Percentiles rank a stretch among this genome's conserved stretches.
Evolutionary conservation across 768 basidiomycete species (phyloP).

Genomic region (Macrocybe gigantea): DNA sequence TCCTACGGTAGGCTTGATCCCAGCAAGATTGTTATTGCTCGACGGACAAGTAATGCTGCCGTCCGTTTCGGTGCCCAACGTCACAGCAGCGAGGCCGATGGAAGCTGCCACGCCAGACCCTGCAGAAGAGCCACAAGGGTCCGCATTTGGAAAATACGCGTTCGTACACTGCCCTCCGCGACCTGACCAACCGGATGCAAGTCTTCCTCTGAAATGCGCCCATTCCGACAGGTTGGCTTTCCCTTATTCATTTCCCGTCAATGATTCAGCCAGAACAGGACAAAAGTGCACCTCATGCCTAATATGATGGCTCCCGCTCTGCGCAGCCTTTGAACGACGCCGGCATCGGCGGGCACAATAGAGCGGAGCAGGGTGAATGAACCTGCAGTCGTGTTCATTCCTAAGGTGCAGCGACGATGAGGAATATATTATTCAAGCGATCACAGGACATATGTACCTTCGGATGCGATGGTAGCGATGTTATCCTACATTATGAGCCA

Average conservation of each 20-base stretch:
- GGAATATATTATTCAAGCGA: not conserved
- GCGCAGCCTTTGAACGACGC: constrained; percentile 36
- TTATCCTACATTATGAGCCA: constrained; percentile 30
- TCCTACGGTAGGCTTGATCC: constrained; percentile 57
- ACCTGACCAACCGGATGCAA: constrained; percentile 53
- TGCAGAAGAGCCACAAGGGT: constrained; percentile 54
- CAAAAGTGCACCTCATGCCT: constrained; percentile 17
- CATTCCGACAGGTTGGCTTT: constrained; percentile 55
- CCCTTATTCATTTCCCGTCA: constrained; percentile 20
- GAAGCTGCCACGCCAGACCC: constrained; percentile 52
- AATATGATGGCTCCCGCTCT: constrained; percentile 40
- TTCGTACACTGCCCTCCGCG: constrained; percentile 46
- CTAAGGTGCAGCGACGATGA: constrained; percentile 12
- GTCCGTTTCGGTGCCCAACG: constrained; percentile 45
- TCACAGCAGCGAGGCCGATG: constrained; percentile 44
- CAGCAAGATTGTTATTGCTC: constrained; percentile 47
- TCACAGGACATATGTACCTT: constrained; percentile 21
- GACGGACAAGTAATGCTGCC: constrained; percentile 52
- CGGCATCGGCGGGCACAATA: constrained; percentile 39
- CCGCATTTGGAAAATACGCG: constrained; percentile 43
- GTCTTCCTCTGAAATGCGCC: constrained; percentile 40
- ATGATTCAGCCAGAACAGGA: not conserved
- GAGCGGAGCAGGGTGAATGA: constrained; percentile 37
- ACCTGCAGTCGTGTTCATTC: constrained; percentile 42
- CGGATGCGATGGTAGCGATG: constrained; percentile 38